phyloP scores from a whole-genome alignment of 2,329 filamentous ascomycete genomes.

The Apiospora malaysiana region DNA sequence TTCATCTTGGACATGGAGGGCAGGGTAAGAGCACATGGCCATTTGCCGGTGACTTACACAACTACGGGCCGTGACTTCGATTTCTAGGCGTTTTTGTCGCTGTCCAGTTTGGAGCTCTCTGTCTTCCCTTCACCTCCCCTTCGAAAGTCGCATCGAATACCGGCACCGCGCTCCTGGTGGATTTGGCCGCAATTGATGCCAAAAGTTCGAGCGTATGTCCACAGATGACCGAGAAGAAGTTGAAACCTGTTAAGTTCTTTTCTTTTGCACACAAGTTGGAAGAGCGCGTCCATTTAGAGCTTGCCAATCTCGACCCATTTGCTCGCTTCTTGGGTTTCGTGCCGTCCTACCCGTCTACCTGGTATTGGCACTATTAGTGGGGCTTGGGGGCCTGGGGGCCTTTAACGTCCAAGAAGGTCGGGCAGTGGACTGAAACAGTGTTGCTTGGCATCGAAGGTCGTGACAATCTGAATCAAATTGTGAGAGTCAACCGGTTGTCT shows the following conservation, averaged over 20 bases:
- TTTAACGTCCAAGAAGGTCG: background rate
- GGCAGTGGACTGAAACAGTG: background rate
- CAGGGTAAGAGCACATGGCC: constrained; percentile 1
- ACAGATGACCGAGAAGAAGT: background rate
- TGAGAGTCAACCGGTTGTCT: background rate
- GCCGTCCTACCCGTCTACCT: background rate
- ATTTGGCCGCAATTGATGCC: background rate
- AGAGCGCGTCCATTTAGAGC: background rate
- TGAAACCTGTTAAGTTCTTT: background rate
- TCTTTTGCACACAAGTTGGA: background rate
- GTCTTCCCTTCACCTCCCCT: background rate
- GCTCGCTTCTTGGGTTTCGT: constrained; percentile 5
- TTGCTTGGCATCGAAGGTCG: background rate
- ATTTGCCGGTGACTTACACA: background rate
- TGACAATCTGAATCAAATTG: background rate
- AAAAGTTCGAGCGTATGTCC: background rate
- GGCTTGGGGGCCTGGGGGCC: too few species aligned
- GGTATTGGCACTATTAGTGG: constrained; percentile 9
- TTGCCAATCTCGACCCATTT: background rate
- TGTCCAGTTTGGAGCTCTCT: background rate
- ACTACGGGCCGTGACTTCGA: background rate
- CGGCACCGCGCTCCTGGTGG: background rate
- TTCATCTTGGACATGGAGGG: background rate
- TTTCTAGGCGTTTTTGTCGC: background rate
- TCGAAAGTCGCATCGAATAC: background rate